Evolutionary conservation across 139 green algal genomes (phyloP).

Genomic region (Chlorella sp.): DNA sequence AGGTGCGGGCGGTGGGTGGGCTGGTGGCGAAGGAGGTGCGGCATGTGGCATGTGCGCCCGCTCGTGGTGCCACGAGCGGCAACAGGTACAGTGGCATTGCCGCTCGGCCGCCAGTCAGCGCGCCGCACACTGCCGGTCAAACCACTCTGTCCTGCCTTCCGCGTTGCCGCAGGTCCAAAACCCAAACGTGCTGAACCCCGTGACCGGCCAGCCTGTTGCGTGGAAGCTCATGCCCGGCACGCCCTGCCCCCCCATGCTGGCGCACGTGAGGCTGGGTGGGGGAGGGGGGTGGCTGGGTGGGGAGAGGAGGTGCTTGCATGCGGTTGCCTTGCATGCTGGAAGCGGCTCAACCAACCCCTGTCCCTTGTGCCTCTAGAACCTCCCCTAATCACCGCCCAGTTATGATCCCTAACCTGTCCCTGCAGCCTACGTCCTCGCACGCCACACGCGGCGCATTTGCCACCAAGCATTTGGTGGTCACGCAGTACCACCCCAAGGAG

Average conservation of each 20-base stretch:
- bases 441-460: slow-evolving; percentile 73
- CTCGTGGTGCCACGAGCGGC: too few relatives aligned
- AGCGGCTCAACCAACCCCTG: too few relatives aligned
- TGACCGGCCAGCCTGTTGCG: slow-evolving; percentile 55
- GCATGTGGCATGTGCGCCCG: neutral
- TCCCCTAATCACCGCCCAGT: neutral
- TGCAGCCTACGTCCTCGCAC: slow-evolving; percentile 52
- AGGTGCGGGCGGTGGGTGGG: slow-evolving; percentile 16
- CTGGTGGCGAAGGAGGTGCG: too few relatives aligned
- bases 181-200: slow-evolving; percentile 40
- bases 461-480: slow-evolving; percentile 82
- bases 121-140: neutral
- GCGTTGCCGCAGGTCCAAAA: slow-evolving; percentile 65
- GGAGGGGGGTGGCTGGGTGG: neutral
- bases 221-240: slow-evolving; percentile 78
- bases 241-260: slow-evolving; percentile 52
- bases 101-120: too few relatives aligned
- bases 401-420: neutral
- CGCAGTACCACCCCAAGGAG: slow-evolving; percentile 71
- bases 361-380: neutral
- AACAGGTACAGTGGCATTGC: too few relatives aligned
- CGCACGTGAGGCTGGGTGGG: slow-evolving; percentile 16
- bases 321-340: too few relatives aligned
- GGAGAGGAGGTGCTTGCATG: too few relatives aligned
- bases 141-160: neutral